Conservation (phyloP, 352 stramenopile species). For the Phytophthora fragariaefolia region DNA sequence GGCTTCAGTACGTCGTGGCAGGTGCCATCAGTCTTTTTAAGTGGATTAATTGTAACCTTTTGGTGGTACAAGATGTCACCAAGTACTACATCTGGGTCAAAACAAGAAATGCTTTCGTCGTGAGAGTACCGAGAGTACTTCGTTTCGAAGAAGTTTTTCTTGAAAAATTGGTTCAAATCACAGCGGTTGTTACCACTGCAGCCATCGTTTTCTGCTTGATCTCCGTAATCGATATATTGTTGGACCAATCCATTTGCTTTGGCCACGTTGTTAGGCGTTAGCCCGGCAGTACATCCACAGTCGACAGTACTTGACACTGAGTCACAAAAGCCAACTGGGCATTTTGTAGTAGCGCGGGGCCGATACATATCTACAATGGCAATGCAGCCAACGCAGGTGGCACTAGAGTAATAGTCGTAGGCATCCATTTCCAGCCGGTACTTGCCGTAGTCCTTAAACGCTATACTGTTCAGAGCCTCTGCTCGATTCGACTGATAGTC, state of each 20-base stretch:
- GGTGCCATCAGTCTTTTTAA: constrained; percentile 22
- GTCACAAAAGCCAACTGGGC: constrained; percentile 51
- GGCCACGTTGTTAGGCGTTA: constrained; percentile 42
- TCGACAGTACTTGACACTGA: constrained; percentile 6
- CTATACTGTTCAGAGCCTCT: constrained; percentile 48
- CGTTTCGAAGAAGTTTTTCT: constrained; percentile 53
- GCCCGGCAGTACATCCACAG: constrained; percentile 5
- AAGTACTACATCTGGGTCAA: constrained; percentile 23
- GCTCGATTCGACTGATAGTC: constrained; percentile 55
- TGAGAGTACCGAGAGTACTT: constrained; percentile 31
- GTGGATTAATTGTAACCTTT: constrained; percentile 43
- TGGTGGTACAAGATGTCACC: constrained; percentile 34
- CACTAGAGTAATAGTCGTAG: constrained; percentile 51
- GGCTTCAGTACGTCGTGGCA: constrained; percentile 38
- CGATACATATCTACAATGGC: constrained; percentile 62
- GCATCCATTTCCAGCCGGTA: constrained; percentile 61
- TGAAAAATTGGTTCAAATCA: constrained; percentile 42
- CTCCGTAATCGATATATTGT: constrained; percentile 47
- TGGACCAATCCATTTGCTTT: constrained; percentile 38
- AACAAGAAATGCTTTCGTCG: constrained; percentile 32
- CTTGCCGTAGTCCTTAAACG: constrained; percentile 55
- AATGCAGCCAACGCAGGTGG: constrained; percentile 60
- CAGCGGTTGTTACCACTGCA: constrained; percentile 56
- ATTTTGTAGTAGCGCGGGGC: constrained; percentile 43
- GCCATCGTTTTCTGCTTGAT: constrained; percentile 51